A percentile compares a stretch with the other conserved stretches of the same genome.
Evolutionary conservation across 2,329 filamentous ascomycete genomes (phyloP).

Genomic region (Stagonosporopsis vannaccii): DNA sequence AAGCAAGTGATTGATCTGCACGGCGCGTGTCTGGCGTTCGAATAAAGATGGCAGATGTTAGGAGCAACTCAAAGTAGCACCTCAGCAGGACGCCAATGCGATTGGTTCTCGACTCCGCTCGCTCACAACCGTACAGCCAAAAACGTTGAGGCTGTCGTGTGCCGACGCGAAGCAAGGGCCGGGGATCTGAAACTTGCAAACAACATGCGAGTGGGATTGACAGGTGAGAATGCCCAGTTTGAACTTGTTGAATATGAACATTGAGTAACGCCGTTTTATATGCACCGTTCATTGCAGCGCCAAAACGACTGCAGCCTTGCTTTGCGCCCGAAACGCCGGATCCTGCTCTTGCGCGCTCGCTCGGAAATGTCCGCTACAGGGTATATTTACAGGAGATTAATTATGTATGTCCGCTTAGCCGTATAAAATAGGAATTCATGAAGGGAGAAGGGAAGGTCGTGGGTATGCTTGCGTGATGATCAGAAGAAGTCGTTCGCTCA

Average conservation of each 20-base stretch:
- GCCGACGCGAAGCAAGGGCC: constrained; percentile 5
- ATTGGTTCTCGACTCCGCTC: background rate
- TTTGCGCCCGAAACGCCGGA: constrained; percentile 9
- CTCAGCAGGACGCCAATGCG: too few species aligned
- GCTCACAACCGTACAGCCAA: background rate
- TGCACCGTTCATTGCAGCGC: background rate
- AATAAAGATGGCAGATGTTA: background rate
- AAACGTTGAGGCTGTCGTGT: constrained; percentile 3
- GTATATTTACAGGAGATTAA: constrained; percentile 10
- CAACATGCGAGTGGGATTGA: background rate
- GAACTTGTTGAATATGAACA: background rate
- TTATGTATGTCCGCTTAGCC: background rate
- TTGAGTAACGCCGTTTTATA: constrained; percentile 7
- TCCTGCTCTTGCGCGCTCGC: constrained; percentile 12
- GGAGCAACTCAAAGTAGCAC: background rate
- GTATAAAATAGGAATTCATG: background rate
- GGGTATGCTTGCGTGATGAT: constrained; percentile 11
- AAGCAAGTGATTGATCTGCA: background rate
- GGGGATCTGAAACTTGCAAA: background rate
- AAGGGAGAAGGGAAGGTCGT: constrained; percentile 4
- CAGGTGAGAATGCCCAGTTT: background rate
- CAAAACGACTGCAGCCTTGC: background rate
- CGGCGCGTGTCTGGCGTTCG: background rate
- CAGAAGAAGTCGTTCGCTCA: constrained; percentile 9
- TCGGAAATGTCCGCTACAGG: background rate